Evolutionary conservation across 345 rosid genomes (phyloP).

Genomic region (Brassica nigra): DNA sequence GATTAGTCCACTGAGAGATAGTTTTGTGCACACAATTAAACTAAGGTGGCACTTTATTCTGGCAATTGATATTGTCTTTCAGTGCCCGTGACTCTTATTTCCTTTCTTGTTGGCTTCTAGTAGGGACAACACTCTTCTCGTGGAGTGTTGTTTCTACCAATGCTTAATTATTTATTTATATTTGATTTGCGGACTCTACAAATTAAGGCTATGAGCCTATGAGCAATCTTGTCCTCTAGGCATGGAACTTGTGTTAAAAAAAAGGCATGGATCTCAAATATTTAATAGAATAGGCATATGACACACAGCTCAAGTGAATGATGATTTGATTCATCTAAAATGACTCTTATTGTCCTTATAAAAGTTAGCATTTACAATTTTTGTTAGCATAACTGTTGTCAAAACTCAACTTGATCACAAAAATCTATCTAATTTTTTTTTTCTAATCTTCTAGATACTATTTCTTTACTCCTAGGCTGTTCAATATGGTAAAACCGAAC

Average conservation of each 20-base stretch:
- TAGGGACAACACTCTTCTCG: conserved; percentile 31
- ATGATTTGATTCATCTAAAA: neutral
- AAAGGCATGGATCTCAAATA: neutral
- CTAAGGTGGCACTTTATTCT: conserved; percentile 19
- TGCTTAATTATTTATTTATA: neutral
- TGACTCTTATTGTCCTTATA: neutral
- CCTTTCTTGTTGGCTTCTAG: conserved; percentile 37
- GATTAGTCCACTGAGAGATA: conserved; percentile 24
- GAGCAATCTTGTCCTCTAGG: neutral
- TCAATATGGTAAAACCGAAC: too few species aligned
- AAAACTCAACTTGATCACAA: neutral
- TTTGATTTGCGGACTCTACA: neutral
- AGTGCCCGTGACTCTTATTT: conserved; percentile 42
- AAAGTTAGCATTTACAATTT: neutral
- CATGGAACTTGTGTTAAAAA: neutral
- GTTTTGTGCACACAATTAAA: neutral
- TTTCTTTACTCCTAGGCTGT: neutral
- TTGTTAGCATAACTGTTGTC: neutral
- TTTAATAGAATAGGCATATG: neutral
- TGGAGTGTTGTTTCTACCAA: conserved; percentile 30
- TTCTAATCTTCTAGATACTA: neutral
- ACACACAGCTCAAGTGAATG: neutral
- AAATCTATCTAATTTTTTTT: neutral
- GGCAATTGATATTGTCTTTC: conserved; percentile 29
- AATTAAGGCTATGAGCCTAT: neutral